These are phyloP conservation scores for Neurospora sp. DNA, from an alignment of 495 filamentous ascomycete genomes.

Conservation along the genomic window DNA sequence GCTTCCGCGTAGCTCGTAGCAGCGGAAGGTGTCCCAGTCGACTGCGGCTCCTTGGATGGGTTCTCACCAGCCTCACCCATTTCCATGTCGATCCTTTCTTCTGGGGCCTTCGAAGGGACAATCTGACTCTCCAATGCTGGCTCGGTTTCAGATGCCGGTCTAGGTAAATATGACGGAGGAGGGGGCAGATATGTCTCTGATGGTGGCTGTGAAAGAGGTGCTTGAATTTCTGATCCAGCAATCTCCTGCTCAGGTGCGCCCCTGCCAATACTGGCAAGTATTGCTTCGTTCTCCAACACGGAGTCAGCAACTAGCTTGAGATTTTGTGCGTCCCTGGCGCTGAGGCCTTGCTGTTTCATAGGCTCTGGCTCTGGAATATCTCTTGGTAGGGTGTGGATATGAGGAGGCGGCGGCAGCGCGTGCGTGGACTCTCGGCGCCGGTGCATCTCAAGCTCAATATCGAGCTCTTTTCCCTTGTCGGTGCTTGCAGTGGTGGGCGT, in stretches of 20 bases:
- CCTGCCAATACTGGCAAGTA: neutral
- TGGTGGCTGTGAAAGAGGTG: neutral
- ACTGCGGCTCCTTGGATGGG: neutral
- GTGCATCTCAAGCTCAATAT: slow-evolving; percentile 7
- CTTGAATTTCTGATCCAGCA: neutral
- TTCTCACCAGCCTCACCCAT: neutral
- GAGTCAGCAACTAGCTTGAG: neutral
- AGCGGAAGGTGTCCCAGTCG: neutral
- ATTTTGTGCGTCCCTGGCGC: neutral
- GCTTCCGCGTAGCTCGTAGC: neutral
- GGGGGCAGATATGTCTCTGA: neutral
- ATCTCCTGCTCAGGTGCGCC: neutral
- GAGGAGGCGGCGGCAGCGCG: neutral
- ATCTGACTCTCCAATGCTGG: slow-evolving; percentile 11
- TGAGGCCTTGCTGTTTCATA: neutral
- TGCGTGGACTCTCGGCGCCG: slow-evolving; percentile 1
- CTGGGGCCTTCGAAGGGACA: neutral
- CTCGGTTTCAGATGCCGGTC: slow-evolving; percentile 1
- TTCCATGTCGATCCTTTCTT: neutral
- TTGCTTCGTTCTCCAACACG: neutral
- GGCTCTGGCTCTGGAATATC: neutral
- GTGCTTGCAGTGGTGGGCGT: slow-evolving; percentile 20
- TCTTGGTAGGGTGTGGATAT: slow-evolving; percentile 2
- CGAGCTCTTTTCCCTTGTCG: slow-evolving; percentile 21
- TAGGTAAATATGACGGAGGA: neutral